A percentile compares a stretch with the other conserved stretches of the same genome.
phyloP scores from a whole-genome alignment of 352 stramenopile genomes.

The Phytophthora agathidicida region DNA sequence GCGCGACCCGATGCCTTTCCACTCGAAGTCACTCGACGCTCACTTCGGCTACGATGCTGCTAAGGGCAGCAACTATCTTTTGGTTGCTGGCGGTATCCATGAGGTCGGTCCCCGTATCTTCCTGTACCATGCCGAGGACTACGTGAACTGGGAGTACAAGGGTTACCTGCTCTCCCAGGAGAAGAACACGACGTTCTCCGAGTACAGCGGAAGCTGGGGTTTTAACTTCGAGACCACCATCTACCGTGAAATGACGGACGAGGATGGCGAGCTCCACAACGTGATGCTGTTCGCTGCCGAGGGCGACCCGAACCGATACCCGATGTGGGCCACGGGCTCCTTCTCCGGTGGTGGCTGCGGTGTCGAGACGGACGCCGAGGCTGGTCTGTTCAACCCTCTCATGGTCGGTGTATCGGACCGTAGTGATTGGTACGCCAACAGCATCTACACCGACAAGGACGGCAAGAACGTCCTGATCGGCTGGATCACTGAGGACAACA shows the following conservation, averaged over 20 bases:
- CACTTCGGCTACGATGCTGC: slow-evolving; percentile 32
- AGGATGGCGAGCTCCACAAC: slow-evolving; percentile 63
- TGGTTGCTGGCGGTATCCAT: slow-evolving; percentile 60
- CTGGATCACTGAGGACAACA: slow-evolving; percentile 70
- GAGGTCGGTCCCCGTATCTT: slow-evolving; percentile 65
- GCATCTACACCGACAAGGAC: slow-evolving; percentile 65
- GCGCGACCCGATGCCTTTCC: slow-evolving; percentile 68
- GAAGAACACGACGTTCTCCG: slow-evolving; percentile 69
- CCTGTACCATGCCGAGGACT: slow-evolving; percentile 65
- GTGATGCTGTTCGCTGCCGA: slow-evolving; percentile 72
- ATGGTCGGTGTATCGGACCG: slow-evolving; percentile 72
- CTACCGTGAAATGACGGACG: slow-evolving; percentile 64
- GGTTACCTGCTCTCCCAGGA: slow-evolving; percentile 60
- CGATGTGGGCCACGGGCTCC: slow-evolving; percentile 65
- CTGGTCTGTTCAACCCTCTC: slow-evolving; percentile 49
- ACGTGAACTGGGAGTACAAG: slow-evolving; percentile 73
- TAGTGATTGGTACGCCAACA: slow-evolving; percentile 76
- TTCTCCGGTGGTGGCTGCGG: slow-evolving; percentile 28
- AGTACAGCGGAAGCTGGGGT: slow-evolving; percentile 61
- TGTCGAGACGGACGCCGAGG: slow-evolving; percentile 25
- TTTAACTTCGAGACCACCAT: slow-evolving; percentile 77
- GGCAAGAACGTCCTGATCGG: slow-evolving; percentile 65
- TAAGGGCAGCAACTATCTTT: slow-evolving; percentile 56
- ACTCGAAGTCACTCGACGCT: slow-evolving; percentile 57
- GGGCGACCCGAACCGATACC: slow-evolving; percentile 51